Conservation (phyloP, 2,329 filamentous ascomycete genomes). For the Epichloe coenophiala region DNA sequence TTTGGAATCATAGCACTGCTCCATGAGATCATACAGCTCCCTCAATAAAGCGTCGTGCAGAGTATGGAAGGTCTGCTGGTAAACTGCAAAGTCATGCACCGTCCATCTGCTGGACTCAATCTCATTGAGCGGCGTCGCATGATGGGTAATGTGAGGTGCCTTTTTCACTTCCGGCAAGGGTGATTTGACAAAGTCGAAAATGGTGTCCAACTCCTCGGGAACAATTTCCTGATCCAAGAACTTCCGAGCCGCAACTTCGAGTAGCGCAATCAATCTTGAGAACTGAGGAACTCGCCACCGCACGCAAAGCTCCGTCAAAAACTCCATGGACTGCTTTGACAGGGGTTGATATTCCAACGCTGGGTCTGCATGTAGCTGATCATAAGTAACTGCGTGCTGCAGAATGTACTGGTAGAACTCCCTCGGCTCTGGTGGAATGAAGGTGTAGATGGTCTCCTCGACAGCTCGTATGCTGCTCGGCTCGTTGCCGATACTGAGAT, state of each 20-base stretch:
- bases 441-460: conserved; percentile 64
- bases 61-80: conserved; percentile 60
- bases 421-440: conserved; percentile 75
- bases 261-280: conserved; percentile 63
- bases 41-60: conserved; percentile 73
- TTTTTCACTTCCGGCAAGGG: conserved; percentile 54
- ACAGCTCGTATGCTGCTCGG: conserved; percentile 36
- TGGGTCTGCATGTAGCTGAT: conserved; percentile 42
- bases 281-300: conserved; percentile 88
- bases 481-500: conserved; percentile 48
- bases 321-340: conserved; percentile 69
- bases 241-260: conserved; percentile 76
- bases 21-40: conserved; percentile 77
- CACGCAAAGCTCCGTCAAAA: conserved; percentile 72
- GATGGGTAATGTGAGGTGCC: conserved; percentile 39
- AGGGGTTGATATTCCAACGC: conserved; percentile 37
- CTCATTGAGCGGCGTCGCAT: conserved; percentile 35
- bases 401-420: conserved; percentile 74
- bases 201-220: conserved; percentile 67
- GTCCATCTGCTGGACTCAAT: conserved; percentile 54
- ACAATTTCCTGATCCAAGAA: conserved; percentile 73
- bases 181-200: conserved; percentile 71
- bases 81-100: conserved; percentile 51
- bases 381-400: conserved; percentile 58
- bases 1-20: conserved; percentile 81